Conservation (phyloP, 306 rosid genomes). For the Ammopiptanthus mongolicus region DNA sequence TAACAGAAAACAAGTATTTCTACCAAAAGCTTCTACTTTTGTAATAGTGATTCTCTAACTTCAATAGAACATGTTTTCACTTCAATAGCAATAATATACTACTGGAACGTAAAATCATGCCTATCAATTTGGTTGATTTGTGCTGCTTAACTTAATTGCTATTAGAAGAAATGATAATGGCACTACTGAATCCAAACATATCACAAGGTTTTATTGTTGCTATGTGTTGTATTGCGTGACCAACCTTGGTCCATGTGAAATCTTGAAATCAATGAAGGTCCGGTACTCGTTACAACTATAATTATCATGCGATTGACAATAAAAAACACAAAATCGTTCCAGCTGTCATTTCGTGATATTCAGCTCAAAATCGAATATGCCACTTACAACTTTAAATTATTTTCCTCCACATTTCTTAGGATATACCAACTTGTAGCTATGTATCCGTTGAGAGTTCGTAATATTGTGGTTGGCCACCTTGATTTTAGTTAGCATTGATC, state of each 20-base stretch:
- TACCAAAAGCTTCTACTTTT: background rate
- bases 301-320: background rate
- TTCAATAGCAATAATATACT: background rate
- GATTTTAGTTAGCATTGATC: too few relatives aligned
- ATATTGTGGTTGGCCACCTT: too few relatives aligned
- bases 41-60: background rate
- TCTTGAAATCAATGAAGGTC: background rate
- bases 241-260: background rate
- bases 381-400: background rate
- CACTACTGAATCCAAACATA: background rate
- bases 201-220: background rate
- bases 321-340: background rate
- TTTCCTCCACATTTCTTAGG: background rate
- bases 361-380: background rate
- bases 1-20: background rate
- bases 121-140: background rate
- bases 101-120: constrained; percentile 15
- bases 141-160: background rate
- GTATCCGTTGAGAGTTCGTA: background rate
- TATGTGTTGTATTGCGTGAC: background rate
- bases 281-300: background rate
- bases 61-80: background rate
- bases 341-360: background rate
- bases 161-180: background rate
- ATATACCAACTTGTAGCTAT: background rate